These are phyloP conservation scores for Cladorrhinum sp. DNA, from an alignment of 2,329 filamentous ascomycete genomes.

Conservation along the genomic window DNA sequence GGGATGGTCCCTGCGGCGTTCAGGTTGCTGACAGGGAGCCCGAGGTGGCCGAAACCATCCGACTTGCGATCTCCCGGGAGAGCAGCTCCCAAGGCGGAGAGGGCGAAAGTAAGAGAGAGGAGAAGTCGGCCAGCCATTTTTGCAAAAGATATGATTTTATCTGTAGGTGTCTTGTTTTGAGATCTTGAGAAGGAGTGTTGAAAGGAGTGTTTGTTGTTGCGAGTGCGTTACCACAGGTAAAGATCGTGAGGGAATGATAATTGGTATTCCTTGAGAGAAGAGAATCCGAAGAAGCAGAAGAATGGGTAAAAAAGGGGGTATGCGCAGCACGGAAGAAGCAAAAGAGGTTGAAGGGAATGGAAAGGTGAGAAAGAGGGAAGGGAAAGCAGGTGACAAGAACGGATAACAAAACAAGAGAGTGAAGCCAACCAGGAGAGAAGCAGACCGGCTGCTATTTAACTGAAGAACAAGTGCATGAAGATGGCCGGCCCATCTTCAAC, in stretches of 20 bases:
- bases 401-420: slow-evolving; percentile 12
- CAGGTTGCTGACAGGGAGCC: slow-evolving; percentile 49
- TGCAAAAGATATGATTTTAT: neutral
- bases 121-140: slow-evolving; percentile 29
- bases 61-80: slow-evolving; percentile 24
- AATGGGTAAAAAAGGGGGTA: slow-evolving; percentile 10
- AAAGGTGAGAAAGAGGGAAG: slow-evolving; percentile 16
- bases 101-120: slow-evolving; percentile 27
- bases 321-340: slow-evolving; percentile 13
- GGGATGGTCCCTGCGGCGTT: slow-evolving; percentile 48
- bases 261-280: no score
- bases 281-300: slow-evolving; percentile 17
- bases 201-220: no score
- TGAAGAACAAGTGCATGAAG: slow-evolving; percentile 22
- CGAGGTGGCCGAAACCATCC: slow-evolving; percentile 32
- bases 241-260: no score
- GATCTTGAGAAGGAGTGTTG: slow-evolving; percentile 6
- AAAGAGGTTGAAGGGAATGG: slow-evolving; percentile 16
- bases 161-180: neutral
- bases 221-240: no score
- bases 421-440: slow-evolving; percentile 13
- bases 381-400: slow-evolving; percentile 13
- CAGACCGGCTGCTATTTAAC: slow-evolving; percentile 24
- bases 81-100: slow-evolving; percentile 24
- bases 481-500: slow-evolving; percentile 8